Conservation (phyloP, 306 rosid genomes). For the Pyrus betulifolia region DNA sequence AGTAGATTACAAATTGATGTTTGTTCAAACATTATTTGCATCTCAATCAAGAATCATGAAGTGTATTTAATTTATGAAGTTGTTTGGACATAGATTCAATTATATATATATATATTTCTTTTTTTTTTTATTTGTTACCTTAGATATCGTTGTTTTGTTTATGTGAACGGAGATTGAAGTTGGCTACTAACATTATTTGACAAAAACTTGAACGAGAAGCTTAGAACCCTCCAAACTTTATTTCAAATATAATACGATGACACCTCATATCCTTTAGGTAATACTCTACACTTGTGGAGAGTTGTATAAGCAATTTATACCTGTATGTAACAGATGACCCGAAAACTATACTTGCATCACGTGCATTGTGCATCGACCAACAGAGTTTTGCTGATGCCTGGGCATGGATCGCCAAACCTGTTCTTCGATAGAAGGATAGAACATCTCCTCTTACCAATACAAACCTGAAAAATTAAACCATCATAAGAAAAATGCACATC, state of each 20-base stretch:
- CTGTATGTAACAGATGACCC: neutral
- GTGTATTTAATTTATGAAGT: neutral
- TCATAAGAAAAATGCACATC: neutral
- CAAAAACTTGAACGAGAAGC: neutral
- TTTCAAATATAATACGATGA: neutral
- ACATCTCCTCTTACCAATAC: conserved; percentile 36
- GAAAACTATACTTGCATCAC: neutral
- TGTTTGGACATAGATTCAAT: neutral
- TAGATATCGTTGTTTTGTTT: neutral
- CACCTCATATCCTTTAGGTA: too few relatives aligned
- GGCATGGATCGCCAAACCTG: conserved; percentile 42
- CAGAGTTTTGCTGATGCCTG: conserved; percentile 22
- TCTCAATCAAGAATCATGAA: neutral
- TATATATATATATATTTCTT: neutral
- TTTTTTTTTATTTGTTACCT: neutral
- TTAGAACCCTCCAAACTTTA: neutral
- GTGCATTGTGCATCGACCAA: conserved; percentile 43
- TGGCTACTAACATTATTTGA: neutral
- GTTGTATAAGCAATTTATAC: neutral
- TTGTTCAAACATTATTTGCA: neutral
- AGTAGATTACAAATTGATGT: neutral
- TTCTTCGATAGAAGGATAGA: conserved; percentile 19
- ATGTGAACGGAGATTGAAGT: neutral
- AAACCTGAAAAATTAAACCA: conserved; percentile 24
- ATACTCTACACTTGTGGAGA: too few relatives aligned